These are phyloP conservation scores for Beauveria caledonica DNA, from an alignment of 2,329 filamentous ascomycete genomes.

Conservation along the genomic window DNA sequence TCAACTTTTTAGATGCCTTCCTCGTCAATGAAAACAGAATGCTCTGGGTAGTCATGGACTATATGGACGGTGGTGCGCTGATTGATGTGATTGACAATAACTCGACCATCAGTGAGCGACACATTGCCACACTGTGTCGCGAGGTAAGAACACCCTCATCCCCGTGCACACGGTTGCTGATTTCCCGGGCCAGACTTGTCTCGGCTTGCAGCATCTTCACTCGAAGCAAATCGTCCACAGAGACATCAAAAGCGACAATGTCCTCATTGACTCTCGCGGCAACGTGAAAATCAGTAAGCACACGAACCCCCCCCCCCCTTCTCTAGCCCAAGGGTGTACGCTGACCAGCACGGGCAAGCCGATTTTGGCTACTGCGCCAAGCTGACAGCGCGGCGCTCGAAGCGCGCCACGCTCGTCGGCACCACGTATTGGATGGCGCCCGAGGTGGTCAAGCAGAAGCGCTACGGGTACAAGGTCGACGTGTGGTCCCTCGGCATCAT, in stretches of 20 bases:
- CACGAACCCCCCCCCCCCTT: too few relatives aligned
- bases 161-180: constrained; percentile 15
- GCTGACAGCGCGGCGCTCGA: constrained; percentile 90
- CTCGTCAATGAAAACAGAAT: constrained; percentile 88
- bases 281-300: constrained; percentile 94
- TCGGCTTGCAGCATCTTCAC: constrained; percentile 88
- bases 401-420: constrained; percentile 97
- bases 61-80: constrained; percentile 95
- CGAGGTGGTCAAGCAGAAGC: constrained; percentile 98
- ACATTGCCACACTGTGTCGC: constrained; percentile 92
- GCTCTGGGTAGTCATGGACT: constrained; percentile 99
- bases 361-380: constrained; percentile 99
- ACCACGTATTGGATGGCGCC: constrained; percentile 99
- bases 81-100: constrained; percentile 99
- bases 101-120: constrained; percentile 82
- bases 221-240: constrained; percentile 95
- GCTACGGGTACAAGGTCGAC: constrained; percentile 96
- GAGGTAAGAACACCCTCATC: constrained; percentile 57
- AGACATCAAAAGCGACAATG: constrained; percentile 99
- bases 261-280: constrained; percentile 83
- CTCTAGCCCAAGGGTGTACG: too few relatives aligned
- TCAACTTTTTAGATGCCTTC: constrained; percentile 97
- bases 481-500: constrained; percentile 99
- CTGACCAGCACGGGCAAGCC: constrained; percentile 46
- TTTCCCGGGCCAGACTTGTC: constrained; percentile 63